Evolutionary conservation across 768 basidiomycete species (phyloP).

Genomic region (Termitomyces sp.): DNA sequence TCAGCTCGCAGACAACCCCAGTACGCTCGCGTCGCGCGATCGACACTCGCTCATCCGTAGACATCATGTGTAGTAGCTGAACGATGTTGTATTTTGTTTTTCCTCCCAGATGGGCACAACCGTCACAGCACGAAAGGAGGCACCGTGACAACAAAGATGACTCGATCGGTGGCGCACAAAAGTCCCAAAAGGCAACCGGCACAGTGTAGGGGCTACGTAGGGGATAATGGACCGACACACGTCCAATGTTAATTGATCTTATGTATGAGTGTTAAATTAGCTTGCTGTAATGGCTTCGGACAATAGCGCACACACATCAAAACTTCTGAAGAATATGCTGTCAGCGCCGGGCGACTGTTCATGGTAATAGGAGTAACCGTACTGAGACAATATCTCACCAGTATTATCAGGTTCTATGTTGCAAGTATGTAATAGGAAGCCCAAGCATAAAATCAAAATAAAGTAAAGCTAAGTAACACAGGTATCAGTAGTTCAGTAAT

Average conservation of each 20-base stretch:
- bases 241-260: neutral
- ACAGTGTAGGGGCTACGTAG: neutral
- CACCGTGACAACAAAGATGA: neutral
- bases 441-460: neutral
- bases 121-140: neutral
- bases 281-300: neutral
- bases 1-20: too few species aligned
- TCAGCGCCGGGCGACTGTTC: neutral
- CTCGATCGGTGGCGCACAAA: neutral
- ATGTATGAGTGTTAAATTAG: neutral
- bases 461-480: neutral
- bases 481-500: neutral
- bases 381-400: neutral
- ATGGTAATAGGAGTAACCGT: neutral
- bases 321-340: neutral
- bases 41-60: too few species aligned
- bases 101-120: too few species aligned
- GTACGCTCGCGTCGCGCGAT: too few species aligned
- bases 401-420: neutral
- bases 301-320: neutral
- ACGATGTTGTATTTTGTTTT: too few species aligned
- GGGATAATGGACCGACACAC: neutral
- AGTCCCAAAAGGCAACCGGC: neutral
- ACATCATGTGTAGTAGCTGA: too few species aligned
- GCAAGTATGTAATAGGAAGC: constrained; percentile 1